Percentiles rank a stretch among this genome's conserved stretches.
These are phyloP conservation scores for Boletus patriciae DNA, from an alignment of 768 basidiomycete species.

Conservation along the genomic window DNA sequence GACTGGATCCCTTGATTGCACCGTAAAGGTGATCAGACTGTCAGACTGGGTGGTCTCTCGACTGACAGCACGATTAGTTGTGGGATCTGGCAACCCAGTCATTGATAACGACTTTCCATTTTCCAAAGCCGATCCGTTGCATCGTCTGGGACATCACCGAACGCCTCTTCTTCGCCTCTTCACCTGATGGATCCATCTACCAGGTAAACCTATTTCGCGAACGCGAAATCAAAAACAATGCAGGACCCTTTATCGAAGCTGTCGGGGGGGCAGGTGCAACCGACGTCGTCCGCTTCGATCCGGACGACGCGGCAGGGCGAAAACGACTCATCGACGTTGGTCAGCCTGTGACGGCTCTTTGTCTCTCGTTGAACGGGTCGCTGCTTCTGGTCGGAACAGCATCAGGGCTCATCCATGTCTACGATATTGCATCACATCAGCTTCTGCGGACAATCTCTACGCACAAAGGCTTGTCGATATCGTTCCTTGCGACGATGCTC, in stretches of 20 bases:
- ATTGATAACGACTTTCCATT: slow-evolving; percentile 84
- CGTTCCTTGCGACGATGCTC: slow-evolving; percentile 73
- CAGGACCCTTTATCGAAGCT: slow-evolving; percentile 58
- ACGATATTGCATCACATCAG: slow-evolving; percentile 90
- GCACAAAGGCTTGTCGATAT: slow-evolving; percentile 67
- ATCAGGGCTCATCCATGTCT: slow-evolving; percentile 70
- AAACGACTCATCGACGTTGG: slow-evolving; percentile 69
- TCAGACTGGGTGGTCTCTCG: slow-evolving; percentile 12
- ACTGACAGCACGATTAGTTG: slow-evolving; percentile 45
- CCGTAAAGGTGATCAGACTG: slow-evolving; percentile 69
- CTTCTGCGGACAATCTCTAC: slow-evolving; percentile 76
- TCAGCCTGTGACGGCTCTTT: slow-evolving; percentile 67
- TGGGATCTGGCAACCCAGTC: slow-evolving; percentile 78
- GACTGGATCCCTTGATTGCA: slow-evolving; percentile 84
- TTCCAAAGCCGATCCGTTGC: slow-evolving; percentile 71
- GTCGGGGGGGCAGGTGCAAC: slow-evolving; percentile 71
- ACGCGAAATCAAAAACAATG: slow-evolving; percentile 48
- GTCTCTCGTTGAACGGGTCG: slow-evolving; percentile 75
- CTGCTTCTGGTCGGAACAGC: slow-evolving; percentile 82
- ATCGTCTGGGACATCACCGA: slow-evolving; percentile 83
- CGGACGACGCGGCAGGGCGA: slow-evolving; percentile 44
- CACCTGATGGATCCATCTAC: slow-evolving; percentile 70
- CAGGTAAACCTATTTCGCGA: slow-evolving; percentile 78
- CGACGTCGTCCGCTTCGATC: slow-evolving; percentile 70
- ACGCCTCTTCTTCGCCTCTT: slow-evolving; percentile 85